Conservation (phyloP, 768 basidiomycete species). For the Myochromella boudieri region DNA sequence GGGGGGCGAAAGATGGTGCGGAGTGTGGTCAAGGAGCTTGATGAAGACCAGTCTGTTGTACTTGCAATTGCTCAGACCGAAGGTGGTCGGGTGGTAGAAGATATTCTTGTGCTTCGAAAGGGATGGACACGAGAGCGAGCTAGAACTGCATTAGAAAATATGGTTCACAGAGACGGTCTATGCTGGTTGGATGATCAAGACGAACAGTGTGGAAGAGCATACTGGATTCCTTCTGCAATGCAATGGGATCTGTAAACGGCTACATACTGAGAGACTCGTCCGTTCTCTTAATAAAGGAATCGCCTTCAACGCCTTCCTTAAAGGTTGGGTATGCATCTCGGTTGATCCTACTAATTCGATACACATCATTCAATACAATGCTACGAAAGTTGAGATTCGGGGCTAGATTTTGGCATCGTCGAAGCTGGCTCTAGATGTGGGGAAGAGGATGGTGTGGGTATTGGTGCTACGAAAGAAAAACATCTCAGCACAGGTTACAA, state of each 20-base stretch:
- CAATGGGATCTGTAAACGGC: constrained; percentile 66
- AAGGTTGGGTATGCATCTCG: too few species aligned
- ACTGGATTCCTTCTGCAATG: constrained; percentile 90
- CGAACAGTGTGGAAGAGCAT: constrained; percentile 58
- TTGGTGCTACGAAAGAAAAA: constrained; percentile 1
- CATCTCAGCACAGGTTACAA: neutral
- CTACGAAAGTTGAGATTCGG: constrained; percentile 8
- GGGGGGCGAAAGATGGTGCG: constrained; percentile 81
- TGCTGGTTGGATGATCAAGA: constrained; percentile 97
- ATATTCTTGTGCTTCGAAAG: constrained; percentile 53
- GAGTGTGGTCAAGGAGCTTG: constrained; percentile 87
- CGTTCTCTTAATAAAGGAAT: too few species aligned
- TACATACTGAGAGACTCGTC: too few species aligned
- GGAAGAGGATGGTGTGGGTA: neutral
- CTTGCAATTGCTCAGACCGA: constrained; percentile 69
- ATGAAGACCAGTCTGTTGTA: constrained; percentile 84
- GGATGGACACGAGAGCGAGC: constrained; percentile 84
- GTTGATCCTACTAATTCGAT: too few species aligned
- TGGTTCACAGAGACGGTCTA: constrained; percentile 86
- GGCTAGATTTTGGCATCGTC: constrained; percentile 14
- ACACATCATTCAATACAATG: too few species aligned
- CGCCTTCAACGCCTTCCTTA: too few species aligned
- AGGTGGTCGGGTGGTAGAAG: constrained; percentile 70
- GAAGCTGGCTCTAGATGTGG: constrained; percentile 7
- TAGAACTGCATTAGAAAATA: constrained; percentile 79